These are phyloP conservation scores for Cydonia oblonga DNA, from an alignment of 331 rosid genomes.

Conservation along the genomic window DNA sequence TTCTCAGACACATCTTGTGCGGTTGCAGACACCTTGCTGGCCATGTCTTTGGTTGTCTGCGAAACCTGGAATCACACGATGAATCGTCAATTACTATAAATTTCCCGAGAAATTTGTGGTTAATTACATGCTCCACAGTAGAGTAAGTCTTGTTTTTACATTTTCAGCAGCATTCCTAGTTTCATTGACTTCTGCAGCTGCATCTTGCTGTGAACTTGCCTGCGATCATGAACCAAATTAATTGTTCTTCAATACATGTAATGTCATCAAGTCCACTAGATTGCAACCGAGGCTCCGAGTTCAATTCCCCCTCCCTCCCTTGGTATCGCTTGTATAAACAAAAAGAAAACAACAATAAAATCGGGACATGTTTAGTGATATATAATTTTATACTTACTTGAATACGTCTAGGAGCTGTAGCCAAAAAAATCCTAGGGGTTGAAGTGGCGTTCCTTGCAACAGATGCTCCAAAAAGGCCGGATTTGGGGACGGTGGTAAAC, in stretches of 20 bases:
- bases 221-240: background rate
- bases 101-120: background rate
- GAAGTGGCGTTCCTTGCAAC: constrained; percentile 27
- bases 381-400: constrained; percentile 28
- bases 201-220: constrained; percentile 28
- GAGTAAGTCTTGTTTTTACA: background rate
- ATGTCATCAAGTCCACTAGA: background rate
- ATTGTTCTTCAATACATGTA: background rate
- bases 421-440: constrained; percentile 30
- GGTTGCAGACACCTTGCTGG: constrained; percentile 19
- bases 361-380: background rate
- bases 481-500: constrained; percentile 36
- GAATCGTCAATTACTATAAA: background rate
- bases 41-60: constrained; percentile 34
- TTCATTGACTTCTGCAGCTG: constrained; percentile 11
- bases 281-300: background rate
- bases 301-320: background rate
- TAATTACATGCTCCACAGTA: background rate
- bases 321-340: background rate
- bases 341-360: background rate
- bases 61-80: constrained; percentile 17
- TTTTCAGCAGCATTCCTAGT: constrained; percentile 28
- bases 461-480: constrained; percentile 31
- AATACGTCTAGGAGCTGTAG: constrained; percentile 34
- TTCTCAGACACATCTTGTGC: constrained; percentile 48